Base-by-base conservation (phyloP, 805 yeast genomes). In the Lachancea lanzarotensis region DNA sequence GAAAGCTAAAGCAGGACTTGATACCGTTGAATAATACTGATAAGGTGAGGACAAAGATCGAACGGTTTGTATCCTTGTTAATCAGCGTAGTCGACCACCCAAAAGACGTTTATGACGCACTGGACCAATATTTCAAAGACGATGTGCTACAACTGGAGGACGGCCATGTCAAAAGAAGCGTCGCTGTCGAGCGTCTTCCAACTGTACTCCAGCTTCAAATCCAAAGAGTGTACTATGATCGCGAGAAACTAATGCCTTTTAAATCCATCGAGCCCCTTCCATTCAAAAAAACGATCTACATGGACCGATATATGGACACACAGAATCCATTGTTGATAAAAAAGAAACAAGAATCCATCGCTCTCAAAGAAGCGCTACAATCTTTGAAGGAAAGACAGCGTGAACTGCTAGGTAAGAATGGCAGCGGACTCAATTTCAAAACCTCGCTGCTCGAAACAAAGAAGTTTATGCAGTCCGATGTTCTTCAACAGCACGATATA, bases 71-170 rank as follows among this genome's bases (percentile, higher is more conserved):
- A 43, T 85, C 89, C 50, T 67, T 93, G 51, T 75, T 90, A 52
- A 89, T 91, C 13, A 90, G 88, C 54, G 83, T 91, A 30, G 84
- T 90, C 35, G 91, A 84, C 51, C 91, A 87, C 46, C 96, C 98
- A 2, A 80, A 82, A 54, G 85, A 85, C 59, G 76, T 91, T 13
- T 91, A 93, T 60, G 96, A 87, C 61, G 93, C 97, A 0, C 71
- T 93, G 42, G 98, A 93, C 62, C 76, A 80, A 15, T 85, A 81
- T 55, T 90, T 90, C 59, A 78, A 78, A 41, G 74, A 70, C 37
- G 96, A 87, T 52, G 61, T 77, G 16, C 72, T 89, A 11, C 74
- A 72, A 1, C 67, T 87, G 53, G 86, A 79, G 34, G 84, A 82
- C 49, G 95, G 89, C 1, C 71, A 74, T 20, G 91, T 84, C 4